Conservation (phyloP, 1,284 basidiomycete genomes). For the Naganishia cerealis region DNA sequence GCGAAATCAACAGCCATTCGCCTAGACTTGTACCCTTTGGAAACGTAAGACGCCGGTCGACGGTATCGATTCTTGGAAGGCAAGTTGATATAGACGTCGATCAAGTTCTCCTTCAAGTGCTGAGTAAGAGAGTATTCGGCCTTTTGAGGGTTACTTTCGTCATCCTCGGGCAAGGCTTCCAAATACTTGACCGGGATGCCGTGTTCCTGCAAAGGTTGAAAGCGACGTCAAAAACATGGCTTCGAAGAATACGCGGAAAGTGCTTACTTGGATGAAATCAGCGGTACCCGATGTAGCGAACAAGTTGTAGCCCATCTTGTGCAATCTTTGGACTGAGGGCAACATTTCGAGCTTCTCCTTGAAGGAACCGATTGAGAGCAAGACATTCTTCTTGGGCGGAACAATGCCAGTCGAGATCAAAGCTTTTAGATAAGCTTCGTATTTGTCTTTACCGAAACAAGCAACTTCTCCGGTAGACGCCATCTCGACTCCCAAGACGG, state of each 20-base stretch:
- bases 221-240: not conserved
- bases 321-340: slow-evolving; percentile 94
- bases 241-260: not conserved
- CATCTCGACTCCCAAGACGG: slow-evolving; percentile 99
- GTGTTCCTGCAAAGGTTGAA: slow-evolving; percentile 45
- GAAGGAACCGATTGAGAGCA: slow-evolving; percentile 92
- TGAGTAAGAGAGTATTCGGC: slow-evolving; percentile 93
- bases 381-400: slow-evolving; percentile 90
- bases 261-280: slow-evolving; percentile 82
- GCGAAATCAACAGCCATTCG: slow-evolving; percentile 99
- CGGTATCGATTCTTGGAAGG: slow-evolving; percentile 98
- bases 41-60: slow-evolving; percentile 92
- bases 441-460: slow-evolving; percentile 95
- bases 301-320: slow-evolving; percentile 89
- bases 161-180: slow-evolving; percentile 77
- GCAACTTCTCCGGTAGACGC: slow-evolving; percentile 99
- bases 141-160: slow-evolving; percentile 72
- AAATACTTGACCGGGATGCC: slow-evolving; percentile 70
- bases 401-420: slow-evolving; percentile 93
- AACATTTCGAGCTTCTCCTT: slow-evolving; percentile 97
- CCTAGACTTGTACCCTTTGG: slow-evolving; percentile 93
- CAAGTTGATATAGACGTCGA: slow-evolving; percentile 98
- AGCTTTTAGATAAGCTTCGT: slow-evolving; percentile 96
- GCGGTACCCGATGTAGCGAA: slow-evolving; percentile 96
- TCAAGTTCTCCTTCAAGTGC: slow-evolving; percentile 91